Evolutionary conservation across 495 filamentous ascomycete genomes (phyloP), one percentile per base, ranked within the genome.

Genomic region (Parachaetomium inaequale): DNA sequence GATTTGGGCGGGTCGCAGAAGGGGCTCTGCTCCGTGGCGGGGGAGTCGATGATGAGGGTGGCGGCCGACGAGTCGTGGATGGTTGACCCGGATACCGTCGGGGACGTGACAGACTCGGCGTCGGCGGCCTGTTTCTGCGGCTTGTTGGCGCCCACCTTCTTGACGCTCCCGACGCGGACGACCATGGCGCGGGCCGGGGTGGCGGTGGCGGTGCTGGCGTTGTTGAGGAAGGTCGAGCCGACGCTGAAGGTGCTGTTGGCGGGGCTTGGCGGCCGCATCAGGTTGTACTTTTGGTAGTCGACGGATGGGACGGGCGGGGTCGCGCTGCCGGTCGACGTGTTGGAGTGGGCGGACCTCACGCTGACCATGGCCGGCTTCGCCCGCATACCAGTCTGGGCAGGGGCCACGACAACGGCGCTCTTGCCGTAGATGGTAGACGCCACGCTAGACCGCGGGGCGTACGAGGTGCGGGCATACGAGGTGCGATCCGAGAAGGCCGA

Each of bases 361-460:
- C 89, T 94, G 62, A 98, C 91, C 64, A 97, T 87, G 50, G 88
- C 90, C 17, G 95, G 92, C 70, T 91, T 93, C 52, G 89, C 87
- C 63, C 91, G 85, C 63, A 89, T 86, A 58, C 88, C 88, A 49
- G 91, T 92, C 65, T 92, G 91, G 0, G 92, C 91, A 0, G 92
- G 91, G 15, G 69, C 71, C 31, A 90, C 75, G 47, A 96, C 84
- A 53, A 95, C 84, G 38, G 90, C 91, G 65, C 92, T 89, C 77
- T 91, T 90, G 63, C 92, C 85, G 72, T 96, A 97, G 32, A 95
- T 89, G 4, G 93, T 96, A 15, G 93, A 96, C 0, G 91, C 93
- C 62, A 98, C 88, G 72, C 88, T 92, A 67, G 84, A 88, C 53
- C 92, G 85, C 19, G 84, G 83, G 17, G 85, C 85, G 67, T 84